Base-by-base conservation (phyloP, 176 grass and related monocot species). In the Aegilops bicornis region DNA sequence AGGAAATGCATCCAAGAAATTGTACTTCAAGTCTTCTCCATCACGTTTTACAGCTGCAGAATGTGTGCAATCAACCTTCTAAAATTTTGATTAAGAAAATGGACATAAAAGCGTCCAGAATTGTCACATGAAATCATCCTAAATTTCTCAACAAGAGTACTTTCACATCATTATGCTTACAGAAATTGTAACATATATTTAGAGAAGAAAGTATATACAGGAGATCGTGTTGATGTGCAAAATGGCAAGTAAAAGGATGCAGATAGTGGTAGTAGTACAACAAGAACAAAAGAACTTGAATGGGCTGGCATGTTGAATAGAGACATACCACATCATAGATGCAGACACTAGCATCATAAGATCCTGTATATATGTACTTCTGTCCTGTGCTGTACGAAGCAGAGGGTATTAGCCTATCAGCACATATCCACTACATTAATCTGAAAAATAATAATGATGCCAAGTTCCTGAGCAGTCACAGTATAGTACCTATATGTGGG, bases 301-400 rank as follows among this genome's bases (percentile, higher is more conserved):
- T 65, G 40, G 27, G 39, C 25, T 85, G 31, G 32, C 15, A 66
- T 23, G 72, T 37, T 4, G 32, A 76, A 75, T 47, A 2, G 12
- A 45, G 17, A 50, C 74, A 50, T 92, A 97, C 95, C 92, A 93
- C 75, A 70, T 97, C 92, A 76, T 97, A 95, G 32, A 97, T 93
- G 76, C 89, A 88, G 33, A 97, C 91, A 25, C 66, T 73, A 31
- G 82, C 69, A 86, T 97, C 95, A 42, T 88, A 85, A 7, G 95
- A 97, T 82, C 95, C 95, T 24, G 92, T 91, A 91, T 97, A 97
- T 85, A 97, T 95, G 87, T 95, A 95, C 83, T 82, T 91, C 69
- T 91, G 92, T 65, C 95, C 92, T 3, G 92, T 93, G 85, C 95
- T 95, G 89, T 71, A 78, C 64, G 61, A 92, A 83, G 59, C 86